Conservation (phyloP, 495 filamentous ascomycete species). For the Bryoglossum gracile region DNA sequence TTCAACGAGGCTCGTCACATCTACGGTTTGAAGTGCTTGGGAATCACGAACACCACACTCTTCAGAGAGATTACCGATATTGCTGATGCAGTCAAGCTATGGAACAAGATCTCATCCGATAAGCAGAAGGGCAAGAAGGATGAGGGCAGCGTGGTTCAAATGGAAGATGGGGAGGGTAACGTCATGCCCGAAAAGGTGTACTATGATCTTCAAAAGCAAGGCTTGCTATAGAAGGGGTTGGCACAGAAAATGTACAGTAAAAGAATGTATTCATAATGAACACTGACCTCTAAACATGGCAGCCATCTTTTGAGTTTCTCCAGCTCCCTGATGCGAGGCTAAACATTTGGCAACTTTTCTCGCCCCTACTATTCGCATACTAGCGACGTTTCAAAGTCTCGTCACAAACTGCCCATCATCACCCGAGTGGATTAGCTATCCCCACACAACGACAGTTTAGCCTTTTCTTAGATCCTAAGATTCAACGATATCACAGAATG, state of each 20-base stretch:
- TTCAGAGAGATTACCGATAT: slow-evolving; percentile 94
- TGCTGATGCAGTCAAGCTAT: slow-evolving; percentile 75
- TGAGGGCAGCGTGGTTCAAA: slow-evolving; percentile 83
- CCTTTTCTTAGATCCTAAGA: no score
- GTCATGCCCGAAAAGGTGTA: slow-evolving; percentile 99
- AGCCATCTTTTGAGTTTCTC: not conserved
- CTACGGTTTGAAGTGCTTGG: slow-evolving; percentile 85
- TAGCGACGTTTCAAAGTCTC: not conserved
- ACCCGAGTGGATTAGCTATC: no score
- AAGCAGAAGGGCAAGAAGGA: slow-evolving; percentile 69
- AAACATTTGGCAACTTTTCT: not conserved
- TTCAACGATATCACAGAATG: no score
- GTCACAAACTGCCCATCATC: no score
- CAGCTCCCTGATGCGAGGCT: not conserved
- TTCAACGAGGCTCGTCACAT: slow-evolving; percentile 91
- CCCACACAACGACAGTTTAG: no score
- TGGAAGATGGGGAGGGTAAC: slow-evolving; percentile 96
- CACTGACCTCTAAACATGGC: not conserved
- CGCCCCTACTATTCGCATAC: not conserved
- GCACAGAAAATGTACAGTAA: slow-evolving; percentile 1
- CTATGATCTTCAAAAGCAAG: slow-evolving; percentile 71
- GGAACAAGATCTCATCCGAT: slow-evolving; percentile 88
- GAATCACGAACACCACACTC: slow-evolving; percentile 84
- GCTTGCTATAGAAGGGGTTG: slow-evolving; percentile 42
- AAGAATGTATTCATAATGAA: slow-evolving; percentile 14